phyloP scores from a whole-genome alignment of 1,284 basidiomycete species.

The Pholiota adiposa region DNA sequence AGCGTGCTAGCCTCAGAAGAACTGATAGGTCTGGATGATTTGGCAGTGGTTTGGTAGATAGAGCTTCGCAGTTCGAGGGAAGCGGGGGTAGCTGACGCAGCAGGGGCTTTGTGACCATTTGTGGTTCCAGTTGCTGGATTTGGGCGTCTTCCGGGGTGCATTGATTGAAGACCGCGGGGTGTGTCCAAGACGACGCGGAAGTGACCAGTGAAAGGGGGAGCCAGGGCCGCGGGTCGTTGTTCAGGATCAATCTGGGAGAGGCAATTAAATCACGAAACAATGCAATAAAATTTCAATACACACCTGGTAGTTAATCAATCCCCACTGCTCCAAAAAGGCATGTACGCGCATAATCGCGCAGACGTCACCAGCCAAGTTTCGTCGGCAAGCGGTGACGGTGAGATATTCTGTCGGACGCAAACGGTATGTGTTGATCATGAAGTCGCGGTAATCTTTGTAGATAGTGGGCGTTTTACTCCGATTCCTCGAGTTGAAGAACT shows the following conservation, averaged over 20 bases:
- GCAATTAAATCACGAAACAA: not conserved
- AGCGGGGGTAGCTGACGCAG: constrained; percentile 57
- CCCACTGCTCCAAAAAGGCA: constrained; percentile 99
- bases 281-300: constrained; percentile 25
- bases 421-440: constrained; percentile 99
- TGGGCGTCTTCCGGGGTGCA: constrained; percentile 89
- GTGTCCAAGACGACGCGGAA: constrained; percentile 98
- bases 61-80: constrained; percentile 85
- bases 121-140: constrained; percentile 38
- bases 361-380: constrained; percentile 97
- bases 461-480: constrained; percentile 95
- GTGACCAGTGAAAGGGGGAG: constrained; percentile 98
- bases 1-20: constrained; percentile 67
- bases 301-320: constrained; percentile 98
- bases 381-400: constrained; percentile 95
- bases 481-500: constrained; percentile 98
- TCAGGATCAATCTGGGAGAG: constrained; percentile 91
- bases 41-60: constrained; percentile 88
- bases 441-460: constrained; percentile 99
- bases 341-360: constrained; percentile 99
- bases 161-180: constrained; percentile 92
- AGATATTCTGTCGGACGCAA: constrained; percentile 95
- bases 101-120: constrained; percentile 55
- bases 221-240: constrained; percentile 90
- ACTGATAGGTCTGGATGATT: constrained; percentile 73